These are phyloP conservation scores for Biscogniauxia sp. DNA, from an alignment of 2,329 filamentous ascomycete species.

Conservation along the genomic window DNA sequence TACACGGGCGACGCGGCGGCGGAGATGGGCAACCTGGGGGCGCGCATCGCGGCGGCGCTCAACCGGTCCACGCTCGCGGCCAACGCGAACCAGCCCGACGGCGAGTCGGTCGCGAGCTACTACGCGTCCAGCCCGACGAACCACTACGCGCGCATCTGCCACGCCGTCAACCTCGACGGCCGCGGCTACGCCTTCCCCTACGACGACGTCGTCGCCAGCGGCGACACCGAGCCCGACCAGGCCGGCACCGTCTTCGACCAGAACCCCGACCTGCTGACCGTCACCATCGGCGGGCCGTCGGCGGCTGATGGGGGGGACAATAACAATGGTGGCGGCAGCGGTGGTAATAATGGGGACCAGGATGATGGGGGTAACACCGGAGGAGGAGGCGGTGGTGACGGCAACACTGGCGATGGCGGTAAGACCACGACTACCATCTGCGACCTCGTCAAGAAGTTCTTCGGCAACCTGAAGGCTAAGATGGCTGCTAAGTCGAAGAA, in stretches of 20 bases:
- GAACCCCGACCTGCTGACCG: slow-evolving; percentile 52
- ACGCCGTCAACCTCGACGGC: slow-evolving; percentile 56
- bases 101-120: slow-evolving; percentile 37
- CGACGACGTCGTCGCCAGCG: slow-evolving; percentile 62
- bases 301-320: not conserved
- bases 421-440: not conserved
- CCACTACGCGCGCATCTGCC: slow-evolving; percentile 65
- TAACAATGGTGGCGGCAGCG: not conserved
- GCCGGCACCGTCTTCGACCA: slow-evolving; percentile 60
- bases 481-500: not conserved
- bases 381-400: too few species aligned
- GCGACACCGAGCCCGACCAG: slow-evolving; percentile 50
- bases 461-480: not conserved
- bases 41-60: slow-evolving; percentile 72
- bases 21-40: slow-evolving; percentile 61
- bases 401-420: not conserved
- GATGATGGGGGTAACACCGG: not conserved
- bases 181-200: slow-evolving; percentile 70
- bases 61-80: slow-evolving; percentile 68
- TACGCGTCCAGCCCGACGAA: slow-evolving; percentile 45
- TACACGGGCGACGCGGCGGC: slow-evolving; percentile 39
- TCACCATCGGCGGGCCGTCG: slow-evolving; percentile 50
- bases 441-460: not conserved
- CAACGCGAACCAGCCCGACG: slow-evolving; percentile 50
- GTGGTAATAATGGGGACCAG: not conserved